phyloP scores from a whole-genome alignment of 352 stramenopile genomes.

The Peronospora farinosa region DNA sequence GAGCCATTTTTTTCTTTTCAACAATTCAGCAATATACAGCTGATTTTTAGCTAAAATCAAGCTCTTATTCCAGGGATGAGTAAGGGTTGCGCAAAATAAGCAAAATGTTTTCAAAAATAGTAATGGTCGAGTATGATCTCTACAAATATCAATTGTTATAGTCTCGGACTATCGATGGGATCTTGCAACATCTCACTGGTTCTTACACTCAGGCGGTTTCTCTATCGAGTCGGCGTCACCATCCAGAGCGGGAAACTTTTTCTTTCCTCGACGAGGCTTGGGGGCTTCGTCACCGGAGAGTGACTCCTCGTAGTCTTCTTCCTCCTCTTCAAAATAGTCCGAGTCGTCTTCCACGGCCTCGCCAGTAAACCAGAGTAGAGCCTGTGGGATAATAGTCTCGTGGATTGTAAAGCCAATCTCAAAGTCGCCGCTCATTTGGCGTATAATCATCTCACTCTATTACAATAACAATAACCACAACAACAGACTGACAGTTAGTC shows the following conservation, averaged over 20 bases:
- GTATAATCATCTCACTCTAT: slow-evolving; percentile 83
- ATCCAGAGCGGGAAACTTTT: slow-evolving; percentile 74
- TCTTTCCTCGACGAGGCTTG: slow-evolving; percentile 48
- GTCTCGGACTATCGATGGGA: slow-evolving; percentile 9
- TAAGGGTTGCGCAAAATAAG: not conserved
- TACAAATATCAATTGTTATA: slow-evolving; percentile 25
- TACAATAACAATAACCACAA: slow-evolving; percentile 10
- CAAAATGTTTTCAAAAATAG: no score
- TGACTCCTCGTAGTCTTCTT: slow-evolving; percentile 57
- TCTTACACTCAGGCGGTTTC: slow-evolving; percentile 87
- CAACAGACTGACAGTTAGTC: slow-evolving; percentile 4
- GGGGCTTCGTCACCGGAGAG: slow-evolving; percentile 50
- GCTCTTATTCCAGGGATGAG: not conserved
- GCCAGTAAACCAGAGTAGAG: slow-evolving; percentile 82
- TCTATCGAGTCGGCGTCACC: slow-evolving; percentile 53
- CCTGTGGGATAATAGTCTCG: slow-evolving; percentile 84
- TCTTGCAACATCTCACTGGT: slow-evolving; percentile 60
- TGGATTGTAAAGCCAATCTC: slow-evolving; percentile 85
- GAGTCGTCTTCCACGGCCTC: slow-evolving; percentile 75
- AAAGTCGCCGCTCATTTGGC: slow-evolving; percentile 76
- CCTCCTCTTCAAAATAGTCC: slow-evolving; percentile 49
- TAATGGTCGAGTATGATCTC: not conserved
- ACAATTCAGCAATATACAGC: no score
- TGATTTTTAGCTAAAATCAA: slow-evolving; percentile 6
- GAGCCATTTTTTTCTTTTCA: no score